phyloP scores from a whole-genome alignment of 73 alveolate genomes.

The Paramecium tetraurelia region DNA sequence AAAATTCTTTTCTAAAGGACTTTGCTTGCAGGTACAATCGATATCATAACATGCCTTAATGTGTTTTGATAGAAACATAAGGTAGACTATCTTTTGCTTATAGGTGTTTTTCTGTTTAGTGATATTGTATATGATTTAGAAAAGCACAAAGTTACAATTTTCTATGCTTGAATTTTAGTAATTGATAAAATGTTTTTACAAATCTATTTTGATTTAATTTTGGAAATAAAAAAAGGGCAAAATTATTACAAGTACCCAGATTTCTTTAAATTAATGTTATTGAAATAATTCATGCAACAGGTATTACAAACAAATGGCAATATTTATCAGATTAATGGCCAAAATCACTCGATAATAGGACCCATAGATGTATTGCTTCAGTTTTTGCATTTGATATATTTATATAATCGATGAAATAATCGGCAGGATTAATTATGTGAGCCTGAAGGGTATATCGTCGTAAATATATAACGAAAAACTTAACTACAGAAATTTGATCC shows the following conservation, averaged over 20 bases:
- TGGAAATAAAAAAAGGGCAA: not conserved
- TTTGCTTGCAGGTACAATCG: not conserved
- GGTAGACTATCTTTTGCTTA: not conserved
- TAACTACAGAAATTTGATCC: not conserved
- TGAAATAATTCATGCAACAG: not conserved
- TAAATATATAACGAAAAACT: not conserved
- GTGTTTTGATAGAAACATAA: not conserved
- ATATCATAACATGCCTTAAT: not conserved
- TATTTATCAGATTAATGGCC: not conserved
- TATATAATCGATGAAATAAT: not conserved
- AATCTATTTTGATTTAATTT: not conserved
- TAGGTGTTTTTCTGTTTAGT: not conserved
- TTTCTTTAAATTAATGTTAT: not conserved
- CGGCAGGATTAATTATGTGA: not conserved
- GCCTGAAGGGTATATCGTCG: not conserved
- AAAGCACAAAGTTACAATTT: not conserved
- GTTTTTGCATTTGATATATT: not conserved
- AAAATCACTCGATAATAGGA: not conserved
- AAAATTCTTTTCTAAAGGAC: not conserved
- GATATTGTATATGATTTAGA: not conserved
- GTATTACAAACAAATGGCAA: not conserved
- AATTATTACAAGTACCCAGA: not conserved
- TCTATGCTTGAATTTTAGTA: not conserved
- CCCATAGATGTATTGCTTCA: not conserved
- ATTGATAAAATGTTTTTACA: not conserved